Base-by-base conservation (phyloP, 176 grass and related monocot species). In the Oryza australiensis region DNA sequence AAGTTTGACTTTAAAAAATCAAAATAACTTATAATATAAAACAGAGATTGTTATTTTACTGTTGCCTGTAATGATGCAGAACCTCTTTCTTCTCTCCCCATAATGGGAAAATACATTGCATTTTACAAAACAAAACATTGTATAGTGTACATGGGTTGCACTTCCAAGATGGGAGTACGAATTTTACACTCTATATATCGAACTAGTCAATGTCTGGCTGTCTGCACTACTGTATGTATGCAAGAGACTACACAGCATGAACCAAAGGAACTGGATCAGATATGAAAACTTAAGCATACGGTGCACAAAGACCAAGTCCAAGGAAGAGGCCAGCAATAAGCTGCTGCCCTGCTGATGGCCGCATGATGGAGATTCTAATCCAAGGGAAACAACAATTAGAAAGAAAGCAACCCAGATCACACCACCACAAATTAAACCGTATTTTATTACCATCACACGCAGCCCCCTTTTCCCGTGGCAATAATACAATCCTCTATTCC, bases 331-430 rank as follows among this genome's bases (percentile, higher is more conserved):
- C 35, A 0, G 22, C 43, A 30, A 38, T 82, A 27, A 1, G 46
- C 46, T 49, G 53, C 53, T 59, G 7, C 55, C 32, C 33, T 43
- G 81, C 68, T 86, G 84, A 87, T 88, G 85, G 78, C 66, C 79
- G 86, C 88, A 78, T 79, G 87, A 95, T 90, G 73, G 89, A 97
- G 94, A 97, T 97, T 97, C 94, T 93, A 87, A 86, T 89, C 86
- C 86, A 93, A 91, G 86, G 76, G 86, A 93, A 90, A 89, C 88
- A 97, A 93, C 83, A 92, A 91, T 90, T 92, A 90, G 87, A 93
- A 83, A 93, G 90, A 73, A 71, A 92, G 80, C 66, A 66, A 73
- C 88, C 83, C 72, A 87, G 83, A 90, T 91, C 88, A 84, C 72
- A 81, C 89, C 90, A 84, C 78, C 93, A 79, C 74, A 74, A 86